Evolutionary conservation across 345 rosid genomes (phyloP).

Genomic region (Erucastrum elatum): DNA sequence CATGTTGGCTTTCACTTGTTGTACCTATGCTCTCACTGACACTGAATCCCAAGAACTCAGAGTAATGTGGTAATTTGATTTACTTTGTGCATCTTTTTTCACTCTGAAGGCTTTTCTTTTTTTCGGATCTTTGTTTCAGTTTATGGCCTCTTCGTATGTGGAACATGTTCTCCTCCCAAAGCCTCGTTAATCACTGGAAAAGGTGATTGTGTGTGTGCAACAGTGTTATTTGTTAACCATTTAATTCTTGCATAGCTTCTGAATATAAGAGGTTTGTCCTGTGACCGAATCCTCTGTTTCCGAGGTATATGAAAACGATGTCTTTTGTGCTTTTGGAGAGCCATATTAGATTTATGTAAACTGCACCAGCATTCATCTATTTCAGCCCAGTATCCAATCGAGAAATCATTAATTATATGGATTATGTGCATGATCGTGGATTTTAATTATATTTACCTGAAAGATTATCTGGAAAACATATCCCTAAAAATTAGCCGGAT

Average conservation of each 20-base stretch:
- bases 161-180: conserved; percentile 52
- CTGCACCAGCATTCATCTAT: conserved; percentile 99
- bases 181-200: conserved; percentile 54
- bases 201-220: conserved; percentile 51
- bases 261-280: conserved; percentile 65
- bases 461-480: conserved; percentile 74
- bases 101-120: conserved; percentile 29
- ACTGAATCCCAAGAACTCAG: conserved; percentile 80
- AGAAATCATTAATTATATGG: background rate
- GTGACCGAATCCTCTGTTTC: conserved; percentile 53
- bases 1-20: conserved; percentile 95
- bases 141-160: conserved; percentile 40
- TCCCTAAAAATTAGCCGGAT: conserved; percentile 62
- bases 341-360: conserved; percentile 10
- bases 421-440: background rate
- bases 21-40: conserved; percentile 76
- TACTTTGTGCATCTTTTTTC: conserved; percentile 18
- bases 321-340: conserved; percentile 59
- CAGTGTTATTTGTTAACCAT: conserved; percentile 54
- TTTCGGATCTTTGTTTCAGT: conserved; percentile 45
- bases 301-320: conserved; percentile 62
- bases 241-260: conserved; percentile 61
- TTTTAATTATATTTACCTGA: conserved; percentile 56
- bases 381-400: conserved; percentile 11
- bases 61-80: conserved; percentile 65